Percentiles rank a stretch among this genome's conserved stretches.
Evolutionary conservation across 2,329 filamentous ascomycete species (phyloP).

Genomic region (Clonostachys solani): DNA sequence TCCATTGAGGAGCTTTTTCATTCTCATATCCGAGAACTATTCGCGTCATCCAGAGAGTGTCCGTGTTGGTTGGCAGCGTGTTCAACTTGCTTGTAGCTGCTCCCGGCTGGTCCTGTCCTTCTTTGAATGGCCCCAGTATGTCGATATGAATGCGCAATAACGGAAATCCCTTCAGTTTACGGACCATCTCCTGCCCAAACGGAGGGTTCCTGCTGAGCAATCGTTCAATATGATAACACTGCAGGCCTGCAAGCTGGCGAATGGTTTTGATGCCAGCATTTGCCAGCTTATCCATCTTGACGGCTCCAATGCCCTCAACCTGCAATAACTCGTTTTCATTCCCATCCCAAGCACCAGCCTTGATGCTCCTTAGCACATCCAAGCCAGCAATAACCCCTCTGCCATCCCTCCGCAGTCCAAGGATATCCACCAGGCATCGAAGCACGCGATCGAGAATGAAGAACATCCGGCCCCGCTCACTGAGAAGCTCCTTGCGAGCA

Average conservation of each 20-base stretch:
- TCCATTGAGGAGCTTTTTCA: conserved; percentile 55
- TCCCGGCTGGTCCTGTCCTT: not conserved
- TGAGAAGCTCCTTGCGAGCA: conserved; percentile 23
- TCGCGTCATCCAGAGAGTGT: conserved; percentile 42
- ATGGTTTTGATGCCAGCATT: conserved; percentile 68
- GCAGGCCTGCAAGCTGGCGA: conserved; percentile 61
- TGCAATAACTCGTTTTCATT: conserved; percentile 79
- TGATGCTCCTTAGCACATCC: conserved; percentile 72
- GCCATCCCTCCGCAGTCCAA: conserved; percentile 50
- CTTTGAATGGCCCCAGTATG: conserved; percentile 11
- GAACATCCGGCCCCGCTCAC: conserved; percentile 23
- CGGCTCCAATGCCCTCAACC: conserved; percentile 72
- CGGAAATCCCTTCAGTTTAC: conserved; percentile 67
- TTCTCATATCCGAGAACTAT: conserved; percentile 71
- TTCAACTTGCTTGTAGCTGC: too few relatives aligned
- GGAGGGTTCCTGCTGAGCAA: conserved; percentile 77
- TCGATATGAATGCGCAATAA: conserved; percentile 35
- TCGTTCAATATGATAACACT: conserved; percentile 71
- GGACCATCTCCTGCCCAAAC: conserved; percentile 68
- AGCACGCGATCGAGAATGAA: conserved; percentile 23
- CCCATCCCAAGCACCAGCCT: conserved; percentile 76
- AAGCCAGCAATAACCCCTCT: conserved; percentile 64
- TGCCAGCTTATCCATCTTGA: conserved; percentile 69
- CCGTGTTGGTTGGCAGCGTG: not conserved
- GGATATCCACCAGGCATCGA: conserved; percentile 30